Evolutionary conservation across 2,329 filamentous ascomycete species (phyloP).

Genomic region (Triangularia verruculosa): DNA sequence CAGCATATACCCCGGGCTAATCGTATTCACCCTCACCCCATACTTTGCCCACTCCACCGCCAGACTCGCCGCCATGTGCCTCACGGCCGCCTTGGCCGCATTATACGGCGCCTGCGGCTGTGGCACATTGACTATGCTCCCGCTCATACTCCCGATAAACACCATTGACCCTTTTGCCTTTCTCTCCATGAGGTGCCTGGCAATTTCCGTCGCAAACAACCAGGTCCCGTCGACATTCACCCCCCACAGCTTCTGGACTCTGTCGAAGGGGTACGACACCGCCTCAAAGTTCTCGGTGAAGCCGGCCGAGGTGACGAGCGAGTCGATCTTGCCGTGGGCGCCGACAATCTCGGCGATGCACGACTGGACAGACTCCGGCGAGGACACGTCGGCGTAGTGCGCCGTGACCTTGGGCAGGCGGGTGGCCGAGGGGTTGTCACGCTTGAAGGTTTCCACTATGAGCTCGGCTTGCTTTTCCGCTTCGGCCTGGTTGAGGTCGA

Average conservation of each 20-base stretch:
- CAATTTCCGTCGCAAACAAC: conserved; percentile 78
- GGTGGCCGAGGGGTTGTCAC: conserved; percentile 64
- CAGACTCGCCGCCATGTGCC: conserved; percentile 81
- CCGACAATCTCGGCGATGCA: conserved; percentile 68
- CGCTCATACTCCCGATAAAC: conserved; percentile 94
- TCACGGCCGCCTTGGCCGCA: conserved; percentile 85
- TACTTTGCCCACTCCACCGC: conserved; percentile 91
- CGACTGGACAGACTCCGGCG: conserved; percentile 71
- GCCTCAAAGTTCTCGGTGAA: conserved; percentile 97
- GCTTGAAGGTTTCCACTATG: conserved; percentile 71
- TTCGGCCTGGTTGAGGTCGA: conserved; percentile 90
- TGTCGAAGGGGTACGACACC: conserved; percentile 83
- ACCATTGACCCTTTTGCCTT: conserved; percentile 81
- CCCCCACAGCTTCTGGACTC: conserved; percentile 88
- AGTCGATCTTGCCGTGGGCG: conserved; percentile 79
- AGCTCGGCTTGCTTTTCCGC: conserved; percentile 72
- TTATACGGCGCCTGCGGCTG: conserved; percentile 95
- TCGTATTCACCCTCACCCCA: conserved; percentile 90
- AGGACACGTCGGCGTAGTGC: conserved; percentile 84
- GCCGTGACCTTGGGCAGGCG: conserved; percentile 78
- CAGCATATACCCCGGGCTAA: conserved; percentile 94
- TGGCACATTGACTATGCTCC: conserved; percentile 88
- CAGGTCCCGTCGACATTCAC: conserved; percentile 94
- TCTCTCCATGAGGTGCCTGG: conserved; percentile 83
- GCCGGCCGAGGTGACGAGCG: conserved; percentile 91